Evolutionary conservation across 345 rosid species (phyloP).

Genomic region (Acer yangbiense): DNA sequence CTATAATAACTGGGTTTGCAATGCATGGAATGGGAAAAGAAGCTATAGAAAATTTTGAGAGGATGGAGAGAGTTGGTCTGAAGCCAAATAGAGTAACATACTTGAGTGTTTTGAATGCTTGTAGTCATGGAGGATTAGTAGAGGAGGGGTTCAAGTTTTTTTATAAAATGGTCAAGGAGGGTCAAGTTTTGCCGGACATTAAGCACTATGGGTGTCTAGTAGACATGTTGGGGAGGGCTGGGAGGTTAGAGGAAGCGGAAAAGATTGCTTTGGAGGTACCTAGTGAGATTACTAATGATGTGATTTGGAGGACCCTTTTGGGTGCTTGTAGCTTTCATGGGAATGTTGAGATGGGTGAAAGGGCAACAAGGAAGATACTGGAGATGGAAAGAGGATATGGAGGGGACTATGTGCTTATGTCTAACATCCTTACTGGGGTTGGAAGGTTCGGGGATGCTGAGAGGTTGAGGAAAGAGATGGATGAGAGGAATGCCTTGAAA

Average conservation of each 20-base stretch:
- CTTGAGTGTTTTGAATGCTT: conserved; percentile 75
- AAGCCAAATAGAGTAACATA: conserved; percentile 71
- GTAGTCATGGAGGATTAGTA: conserved; percentile 86
- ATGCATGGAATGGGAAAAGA: conserved; percentile 83
- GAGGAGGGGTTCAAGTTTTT: conserved; percentile 71
- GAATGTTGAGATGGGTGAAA: conserved; percentile 66
- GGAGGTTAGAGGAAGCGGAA: conserved; percentile 82
- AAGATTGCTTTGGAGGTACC: conserved; percentile 64
- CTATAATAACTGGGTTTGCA: conserved; percentile 79
- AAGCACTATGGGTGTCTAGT: conserved; percentile 82
- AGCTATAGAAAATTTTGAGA: conserved; percentile 55
- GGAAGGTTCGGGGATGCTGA: conserved; percentile 75
- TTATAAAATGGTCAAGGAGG: conserved; percentile 52
- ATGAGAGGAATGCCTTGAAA: conserved; percentile 52
- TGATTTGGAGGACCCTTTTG: conserved; percentile 82
- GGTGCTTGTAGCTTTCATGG: conserved; percentile 85
- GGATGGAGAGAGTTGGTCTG: conserved; percentile 60
- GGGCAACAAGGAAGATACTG: conserved; percentile 64
- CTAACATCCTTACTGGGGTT: conserved; percentile 59
- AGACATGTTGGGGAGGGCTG: conserved; percentile 81
- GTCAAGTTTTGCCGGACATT: conserved; percentile 52
- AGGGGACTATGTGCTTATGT: conserved; percentile 82
- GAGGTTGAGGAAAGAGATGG: conserved; percentile 57
- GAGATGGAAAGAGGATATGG: conserved; percentile 70
- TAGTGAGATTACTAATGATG: conserved; percentile 40